These are phyloP conservation scores for Lichtheimia corymbifera DNA, from an alignment of 371 early-diverging fungal species.

Conservation along the genomic window DNA sequence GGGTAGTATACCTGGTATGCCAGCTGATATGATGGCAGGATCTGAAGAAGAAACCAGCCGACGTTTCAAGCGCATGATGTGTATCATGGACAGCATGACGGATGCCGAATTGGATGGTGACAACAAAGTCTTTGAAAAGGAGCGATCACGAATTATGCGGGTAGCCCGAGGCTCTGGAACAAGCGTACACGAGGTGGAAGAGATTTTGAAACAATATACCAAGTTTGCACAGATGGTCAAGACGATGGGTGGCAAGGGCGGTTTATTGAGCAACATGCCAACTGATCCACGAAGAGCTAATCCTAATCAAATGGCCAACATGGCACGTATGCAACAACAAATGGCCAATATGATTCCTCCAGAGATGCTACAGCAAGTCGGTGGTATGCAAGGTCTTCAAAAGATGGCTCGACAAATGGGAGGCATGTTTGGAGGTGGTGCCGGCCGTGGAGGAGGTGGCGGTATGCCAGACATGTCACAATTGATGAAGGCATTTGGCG, in stretches of 20 bases:
- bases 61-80: slow-evolving; percentile 79
- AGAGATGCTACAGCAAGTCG: slow-evolving; percentile 75
- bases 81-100: slow-evolving; percentile 98
- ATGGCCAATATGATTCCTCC: slow-evolving; percentile 76
- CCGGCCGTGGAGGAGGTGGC: slow-evolving; percentile 46
- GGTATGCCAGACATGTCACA: slow-evolving; percentile 69
- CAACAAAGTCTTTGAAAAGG: slow-evolving; percentile 81
- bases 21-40: slow-evolving; percentile 74
- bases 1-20: slow-evolving; percentile 98
- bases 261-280: slow-evolving; percentile 73
- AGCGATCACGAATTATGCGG: slow-evolving; percentile 81
- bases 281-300: slow-evolving; percentile 54
- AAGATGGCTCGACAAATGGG: slow-evolving; percentile 80
- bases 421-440: slow-evolving; percentile 57
- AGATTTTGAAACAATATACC: slow-evolving; percentile 82
- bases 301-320: slow-evolving; percentile 59
- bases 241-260: slow-evolving; percentile 94
- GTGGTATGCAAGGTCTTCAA: slow-evolving; percentile 81
- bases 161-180: slow-evolving; percentile 95
- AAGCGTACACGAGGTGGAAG: slow-evolving; percentile 83
- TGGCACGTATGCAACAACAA: slow-evolving; percentile 72
- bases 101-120: slow-evolving; percentile 93
- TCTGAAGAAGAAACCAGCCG: slow-evolving; percentile 29
- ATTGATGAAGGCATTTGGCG: slow-evolving; percentile 66
- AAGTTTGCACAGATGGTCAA: slow-evolving; percentile 93